Evolutionary conservation across 1,284 basidiomycete genomes (phyloP).

Genomic region (Anthracocystis walkeri): DNA sequence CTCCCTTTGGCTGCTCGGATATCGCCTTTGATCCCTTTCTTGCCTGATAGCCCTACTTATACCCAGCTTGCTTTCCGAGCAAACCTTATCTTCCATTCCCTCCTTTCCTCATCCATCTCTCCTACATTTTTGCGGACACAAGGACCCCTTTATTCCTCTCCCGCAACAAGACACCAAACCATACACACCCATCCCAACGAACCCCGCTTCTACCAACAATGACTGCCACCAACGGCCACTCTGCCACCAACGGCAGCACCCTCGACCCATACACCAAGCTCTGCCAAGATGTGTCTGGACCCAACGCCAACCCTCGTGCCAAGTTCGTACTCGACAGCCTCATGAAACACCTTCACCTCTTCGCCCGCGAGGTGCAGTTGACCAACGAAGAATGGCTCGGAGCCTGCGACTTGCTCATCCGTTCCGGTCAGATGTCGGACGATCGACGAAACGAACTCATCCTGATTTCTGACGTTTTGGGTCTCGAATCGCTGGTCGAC

Average conservation of each 20-base stretch:
- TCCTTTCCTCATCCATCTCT: neutral
- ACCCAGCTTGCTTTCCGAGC: neutral
- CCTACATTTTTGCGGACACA: neutral
- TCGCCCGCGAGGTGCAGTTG: slow-evolving; percentile 69
- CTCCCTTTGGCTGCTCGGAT: neutral
- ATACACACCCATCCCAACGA: neutral
- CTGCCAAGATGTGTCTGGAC: slow-evolving; percentile 43
- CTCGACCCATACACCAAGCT: slow-evolving; percentile 44
- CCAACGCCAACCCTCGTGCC: slow-evolving; percentile 67
- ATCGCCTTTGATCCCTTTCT: neutral
- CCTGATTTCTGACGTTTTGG: slow-evolving; percentile 70
- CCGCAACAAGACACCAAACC: neutral
- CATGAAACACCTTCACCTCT: slow-evolving; percentile 68
- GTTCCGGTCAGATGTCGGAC: slow-evolving; percentile 68
- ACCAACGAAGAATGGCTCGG: slow-evolving; percentile 70
- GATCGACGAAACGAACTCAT: slow-evolving; percentile 71
- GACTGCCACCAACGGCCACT: slow-evolving; percentile 33
- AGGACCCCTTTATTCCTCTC: neutral
- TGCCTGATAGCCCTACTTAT: slow-evolving; percentile 6
- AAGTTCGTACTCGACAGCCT: slow-evolving; percentile 69
- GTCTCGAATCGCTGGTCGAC: slow-evolving; percentile 70
- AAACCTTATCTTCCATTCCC: neutral
- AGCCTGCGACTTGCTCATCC: slow-evolving; percentile 69
- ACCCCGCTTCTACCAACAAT: slow-evolving; percentile 4
- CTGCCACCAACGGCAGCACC: slow-evolving; percentile 14